Evolutionary conservation across 2,329 filamentous ascomycete genomes (phyloP).

Genomic region (Fusarium sp.): DNA sequence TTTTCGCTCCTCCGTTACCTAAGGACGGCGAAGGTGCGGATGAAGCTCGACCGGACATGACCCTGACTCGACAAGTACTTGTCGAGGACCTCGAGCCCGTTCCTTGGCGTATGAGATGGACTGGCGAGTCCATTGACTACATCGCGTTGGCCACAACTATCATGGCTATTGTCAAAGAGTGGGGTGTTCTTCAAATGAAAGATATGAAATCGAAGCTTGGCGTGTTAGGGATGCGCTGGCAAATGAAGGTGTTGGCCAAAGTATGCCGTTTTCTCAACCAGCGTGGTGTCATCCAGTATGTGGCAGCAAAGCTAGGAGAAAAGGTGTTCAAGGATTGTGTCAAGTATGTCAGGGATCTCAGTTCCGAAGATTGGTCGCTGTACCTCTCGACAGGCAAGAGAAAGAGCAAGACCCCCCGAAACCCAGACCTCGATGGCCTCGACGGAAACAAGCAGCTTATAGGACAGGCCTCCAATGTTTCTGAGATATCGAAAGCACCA

Average conservation of each 20-base stretch:
- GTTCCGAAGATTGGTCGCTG: constrained; percentile 66
- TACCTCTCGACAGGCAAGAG: constrained; percentile 63
- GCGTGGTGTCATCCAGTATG: constrained; percentile 66
- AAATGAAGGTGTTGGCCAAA: constrained; percentile 70
- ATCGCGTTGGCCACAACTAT: constrained; percentile 67
- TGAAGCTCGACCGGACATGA: constrained; percentile 50
- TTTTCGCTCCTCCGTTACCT: constrained; percentile 62
- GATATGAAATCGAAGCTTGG: constrained; percentile 70
- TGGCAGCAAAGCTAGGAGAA: constrained; percentile 65
- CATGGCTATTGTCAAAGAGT: constrained; percentile 67
- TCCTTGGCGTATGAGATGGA: constrained; percentile 68
- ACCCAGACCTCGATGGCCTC: constrained; percentile 42
- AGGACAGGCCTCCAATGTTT: constrained; percentile 41
- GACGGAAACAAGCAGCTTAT: constrained; percentile 41
- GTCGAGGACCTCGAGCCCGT: constrained; percentile 64
- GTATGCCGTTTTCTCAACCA: constrained; percentile 68
- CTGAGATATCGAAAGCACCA: constrained; percentile 44
- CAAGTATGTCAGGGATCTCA: constrained; percentile 67
- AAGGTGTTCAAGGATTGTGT: constrained; percentile 72
- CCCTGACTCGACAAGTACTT: constrained; percentile 54
- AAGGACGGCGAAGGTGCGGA: constrained; percentile 49
- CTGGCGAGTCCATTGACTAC: constrained; percentile 68
- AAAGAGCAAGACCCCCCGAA: constrained; percentile 45
- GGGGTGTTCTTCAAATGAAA: constrained; percentile 67
- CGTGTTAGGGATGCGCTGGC: constrained; percentile 64